A percentile compares a stretch with the other conserved stretches of the same genome.
Evolutionary conservation across 129 eudicot genomes (phyloP).

Genomic region (Centella asiatica): DNA sequence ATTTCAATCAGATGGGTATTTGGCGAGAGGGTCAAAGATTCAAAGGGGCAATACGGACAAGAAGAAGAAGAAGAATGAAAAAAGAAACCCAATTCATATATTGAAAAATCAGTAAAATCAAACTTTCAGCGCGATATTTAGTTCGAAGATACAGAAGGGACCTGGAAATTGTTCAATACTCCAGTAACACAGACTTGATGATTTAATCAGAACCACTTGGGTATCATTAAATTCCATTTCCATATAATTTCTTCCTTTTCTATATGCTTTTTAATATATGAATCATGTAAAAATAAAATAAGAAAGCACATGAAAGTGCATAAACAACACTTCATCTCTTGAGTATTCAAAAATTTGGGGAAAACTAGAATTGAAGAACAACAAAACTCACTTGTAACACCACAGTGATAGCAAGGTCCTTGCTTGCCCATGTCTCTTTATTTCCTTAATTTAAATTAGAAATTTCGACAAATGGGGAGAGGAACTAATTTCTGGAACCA

Average conservation of each 20-base stretch:
- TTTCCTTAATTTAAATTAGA: slow-evolving; percentile 12
- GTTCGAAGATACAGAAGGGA: slow-evolving; percentile 18
- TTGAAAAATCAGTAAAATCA: slow-evolving; percentile 11
- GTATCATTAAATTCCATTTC: slow-evolving; percentile 22
- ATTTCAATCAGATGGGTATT: slow-evolving; percentile 9
- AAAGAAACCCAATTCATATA: slow-evolving; percentile 19
- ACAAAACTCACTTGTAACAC: slow-evolving; percentile 97
- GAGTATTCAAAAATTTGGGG: slow-evolving; percentile 17
- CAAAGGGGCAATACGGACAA: slow-evolving; percentile 15
- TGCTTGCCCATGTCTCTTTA: slow-evolving; percentile 44
- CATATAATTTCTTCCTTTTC: slow-evolving; percentile 22
- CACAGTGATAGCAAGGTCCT: slow-evolving; percentile 99
- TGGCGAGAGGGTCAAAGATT: slow-evolving; percentile 23
- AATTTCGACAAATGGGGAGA: slow-evolving; percentile 22
- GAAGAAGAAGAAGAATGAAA: neutral
- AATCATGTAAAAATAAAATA: too few species aligned
- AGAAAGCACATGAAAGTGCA: slow-evolving; percentile 7
- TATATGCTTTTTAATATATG: slow-evolving; percentile 26
- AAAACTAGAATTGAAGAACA: slow-evolving; percentile 16
- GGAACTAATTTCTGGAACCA: slow-evolving; percentile 23
- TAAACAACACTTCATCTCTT: slow-evolving; percentile 19
- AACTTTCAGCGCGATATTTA: slow-evolving; percentile 21
- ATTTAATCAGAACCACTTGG: slow-evolving; percentile 16
- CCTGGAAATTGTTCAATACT: slow-evolving; percentile 6
- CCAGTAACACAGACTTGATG: slow-evolving; percentile 15